Evolutionary conservation across 495 filamentous ascomycete species (phyloP).

Genomic region (Lindgomyces ingoldianus): DNA sequence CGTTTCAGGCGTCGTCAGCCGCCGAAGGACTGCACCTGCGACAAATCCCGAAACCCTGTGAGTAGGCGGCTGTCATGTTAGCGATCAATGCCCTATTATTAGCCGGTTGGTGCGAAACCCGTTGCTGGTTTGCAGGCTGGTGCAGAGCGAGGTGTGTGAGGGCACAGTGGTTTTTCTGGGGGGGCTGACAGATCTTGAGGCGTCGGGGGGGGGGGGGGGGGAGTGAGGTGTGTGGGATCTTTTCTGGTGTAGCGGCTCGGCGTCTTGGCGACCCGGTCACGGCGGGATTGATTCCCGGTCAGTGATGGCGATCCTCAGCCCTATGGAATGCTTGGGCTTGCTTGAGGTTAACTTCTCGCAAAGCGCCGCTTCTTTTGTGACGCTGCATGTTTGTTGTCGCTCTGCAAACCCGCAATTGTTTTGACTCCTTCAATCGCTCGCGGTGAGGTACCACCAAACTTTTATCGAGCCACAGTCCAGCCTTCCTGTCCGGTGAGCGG

Average conservation of each 20-base stretch:
- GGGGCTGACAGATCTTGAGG: too few relatives aligned
- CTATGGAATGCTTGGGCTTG: neutral
- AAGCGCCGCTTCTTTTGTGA: too few relatives aligned
- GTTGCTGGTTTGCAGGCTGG: neutral
- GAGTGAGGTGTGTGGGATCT: too few relatives aligned
- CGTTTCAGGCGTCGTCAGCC: slow-evolving; percentile 30
- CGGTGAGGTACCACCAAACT: too few relatives aligned
- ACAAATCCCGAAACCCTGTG: slow-evolving; percentile 11
- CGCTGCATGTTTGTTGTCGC: too few relatives aligned
- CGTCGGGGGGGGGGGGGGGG: too few relatives aligned
- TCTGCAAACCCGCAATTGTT: too few relatives aligned
- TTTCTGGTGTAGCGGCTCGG: neutral
- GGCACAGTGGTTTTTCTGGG: neutral
- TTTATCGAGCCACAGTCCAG: too few relatives aligned
- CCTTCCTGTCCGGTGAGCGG: too few relatives aligned
- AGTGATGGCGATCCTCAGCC: slow-evolving; percentile 20
- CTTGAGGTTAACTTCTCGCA: too few relatives aligned
- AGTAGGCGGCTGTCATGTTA: neutral
- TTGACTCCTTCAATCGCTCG: too few relatives aligned
- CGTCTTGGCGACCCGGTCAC: neutral
- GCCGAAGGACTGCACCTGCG: neutral
- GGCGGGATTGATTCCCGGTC: slow-evolving; percentile 4
- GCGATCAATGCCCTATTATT: slow-evolving; percentile 10
- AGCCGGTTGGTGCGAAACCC: neutral
- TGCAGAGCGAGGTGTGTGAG: neutral